Base-by-base conservation (phyloP, 768 basidiomycete species). In the Lactifluus volemus region DNA sequence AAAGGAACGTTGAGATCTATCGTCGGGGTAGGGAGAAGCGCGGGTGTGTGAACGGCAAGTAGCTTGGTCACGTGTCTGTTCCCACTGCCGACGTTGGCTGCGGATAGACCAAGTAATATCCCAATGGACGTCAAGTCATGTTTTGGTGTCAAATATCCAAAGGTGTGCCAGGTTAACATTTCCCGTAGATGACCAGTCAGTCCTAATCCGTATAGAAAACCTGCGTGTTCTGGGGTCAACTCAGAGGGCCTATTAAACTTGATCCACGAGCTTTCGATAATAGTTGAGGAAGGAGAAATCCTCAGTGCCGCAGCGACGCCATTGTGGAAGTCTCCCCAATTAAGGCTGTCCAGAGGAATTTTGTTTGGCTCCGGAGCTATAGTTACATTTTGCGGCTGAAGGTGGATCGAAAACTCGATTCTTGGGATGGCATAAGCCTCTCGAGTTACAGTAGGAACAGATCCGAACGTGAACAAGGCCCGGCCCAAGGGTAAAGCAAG, bases 271-370 rank as follows among this genome's bases (percentile, higher is more conserved):
- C 89, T 91, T 70, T 97, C 92, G 47, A 98, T 81, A 10, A 84
- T 84, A 51, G 76, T 73, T 9, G 86, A 81, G n/a, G 82, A 79
- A 0, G 89, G 84, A 0, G 88, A 84, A 53, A 98, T 84, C 7
- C 91, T 85, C 48, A 99, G 73, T 3, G 88, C 97, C 4, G 92
- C 90, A 8, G 93, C 92, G 0, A 97, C 96, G 10, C 97, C 97
- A 64, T 96, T 94, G 73, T 98, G 94, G 73, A 99, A 99, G 62
- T 95, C 90, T n/a, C 91, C 93, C 97, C 96, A 99, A 54, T 79
- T 81, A 5, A 83, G 73, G 34, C 85, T 86, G 47, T 98, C 95
- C 0, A 73, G 66, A 0, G 81, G 77, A 60, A 93, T 81, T 70
- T 91, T 89, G 19, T 85, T 85, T n/a, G 77, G 69, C 60, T 92